Evolutionary conservation across 2,329 filamentous ascomycete species (phyloP).

Genomic region (Teratosphaeria pseudoeucalypti): DNA sequence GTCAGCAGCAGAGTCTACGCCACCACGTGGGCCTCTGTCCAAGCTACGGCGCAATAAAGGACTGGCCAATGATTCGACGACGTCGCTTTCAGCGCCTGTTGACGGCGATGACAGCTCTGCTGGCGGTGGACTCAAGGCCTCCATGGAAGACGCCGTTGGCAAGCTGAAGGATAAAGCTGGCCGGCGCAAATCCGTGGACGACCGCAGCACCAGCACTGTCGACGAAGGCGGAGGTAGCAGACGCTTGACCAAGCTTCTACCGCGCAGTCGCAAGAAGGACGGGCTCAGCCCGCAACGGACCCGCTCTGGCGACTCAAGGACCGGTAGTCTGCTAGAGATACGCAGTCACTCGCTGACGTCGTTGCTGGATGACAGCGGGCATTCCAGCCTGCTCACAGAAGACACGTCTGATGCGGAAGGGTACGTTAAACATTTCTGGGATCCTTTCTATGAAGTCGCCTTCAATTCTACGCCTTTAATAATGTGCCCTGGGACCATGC

Average conservation of each 20-base stretch:
- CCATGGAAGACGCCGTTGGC: constrained; percentile 31
- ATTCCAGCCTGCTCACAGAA: constrained; percentile 41
- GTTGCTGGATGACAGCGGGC: constrained; percentile 34
- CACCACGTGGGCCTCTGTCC: constrained; percentile 16
- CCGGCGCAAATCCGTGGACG: constrained; percentile 28
- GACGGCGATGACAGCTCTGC: constrained; percentile 16
- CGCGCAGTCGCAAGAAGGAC: constrained; percentile 18
- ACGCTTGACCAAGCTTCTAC: constrained; percentile 38
- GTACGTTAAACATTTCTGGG: constrained; percentile 17
- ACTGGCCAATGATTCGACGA: constrained; percentile 18
- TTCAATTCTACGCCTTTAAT: not conserved
- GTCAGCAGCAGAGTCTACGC: not conserved
- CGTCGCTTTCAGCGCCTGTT: constrained; percentile 15
- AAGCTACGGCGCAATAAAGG: constrained; percentile 22
- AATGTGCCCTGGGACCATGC: not conserved
- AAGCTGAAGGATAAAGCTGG: constrained; percentile 26
- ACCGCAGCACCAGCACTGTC: constrained; percentile 28
- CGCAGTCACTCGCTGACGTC: constrained; percentile 20
- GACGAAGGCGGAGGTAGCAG: constrained; percentile 31
- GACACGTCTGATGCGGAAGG: constrained; percentile 39
- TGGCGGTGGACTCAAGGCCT: constrained; percentile 18
- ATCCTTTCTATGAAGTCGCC: not conserved
- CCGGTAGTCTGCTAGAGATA: constrained; percentile 5
- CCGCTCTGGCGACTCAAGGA: constrained; percentile 28
- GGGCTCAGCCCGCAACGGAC: constrained; percentile 6